Evolutionary conservation across 306 rosid species (phyloP).

Genomic region (Begonia masoniana): DNA sequence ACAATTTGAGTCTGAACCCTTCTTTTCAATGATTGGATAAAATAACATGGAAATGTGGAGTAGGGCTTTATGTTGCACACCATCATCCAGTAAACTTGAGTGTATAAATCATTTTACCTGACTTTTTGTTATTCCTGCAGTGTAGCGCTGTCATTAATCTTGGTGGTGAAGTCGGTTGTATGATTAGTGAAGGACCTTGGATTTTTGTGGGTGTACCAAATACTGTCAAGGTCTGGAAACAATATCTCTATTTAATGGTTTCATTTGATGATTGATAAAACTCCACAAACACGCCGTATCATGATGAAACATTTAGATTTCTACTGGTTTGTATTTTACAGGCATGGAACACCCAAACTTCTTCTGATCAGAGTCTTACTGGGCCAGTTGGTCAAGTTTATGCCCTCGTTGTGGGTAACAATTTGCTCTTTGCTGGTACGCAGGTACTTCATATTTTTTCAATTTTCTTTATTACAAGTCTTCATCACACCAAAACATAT

Average conservation of each 20-base stretch:
- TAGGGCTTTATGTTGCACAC: too few species aligned
- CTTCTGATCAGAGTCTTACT: conserved; percentile 51
- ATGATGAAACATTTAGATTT: not conserved
- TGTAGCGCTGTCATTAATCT: conserved; percentile 48
- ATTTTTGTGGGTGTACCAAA: conserved; percentile 80
- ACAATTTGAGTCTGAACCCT: too few species aligned
- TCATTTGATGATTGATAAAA: not conserved
- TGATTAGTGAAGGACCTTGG: conserved; percentile 96
- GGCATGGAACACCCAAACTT: conserved; percentile 87
- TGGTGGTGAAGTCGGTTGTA: conserved; percentile 90
- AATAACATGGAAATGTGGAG: too few species aligned
- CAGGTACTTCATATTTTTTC: conserved; percentile 44
- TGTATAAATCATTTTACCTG: not conserved
- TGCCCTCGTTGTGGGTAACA: conserved; percentile 71
- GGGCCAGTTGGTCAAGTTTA: conserved; percentile 98
- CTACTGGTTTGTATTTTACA: conserved; percentile 20
- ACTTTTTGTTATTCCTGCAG: conserved; percentile 28
- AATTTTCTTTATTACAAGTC: conserved; percentile 5
- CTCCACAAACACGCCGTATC: not conserved
- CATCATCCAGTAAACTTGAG: too few species aligned
- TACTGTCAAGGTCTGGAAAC: conserved; percentile 56
- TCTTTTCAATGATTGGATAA: too few species aligned
- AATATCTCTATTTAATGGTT: not conserved
- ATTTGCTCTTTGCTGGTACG: conserved; percentile 87
- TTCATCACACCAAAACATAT: not conserved